phyloP scores from a whole-genome alignment of 805 yeast species.

The Saccharomycopsis oosterbeekiorum region DNA sequence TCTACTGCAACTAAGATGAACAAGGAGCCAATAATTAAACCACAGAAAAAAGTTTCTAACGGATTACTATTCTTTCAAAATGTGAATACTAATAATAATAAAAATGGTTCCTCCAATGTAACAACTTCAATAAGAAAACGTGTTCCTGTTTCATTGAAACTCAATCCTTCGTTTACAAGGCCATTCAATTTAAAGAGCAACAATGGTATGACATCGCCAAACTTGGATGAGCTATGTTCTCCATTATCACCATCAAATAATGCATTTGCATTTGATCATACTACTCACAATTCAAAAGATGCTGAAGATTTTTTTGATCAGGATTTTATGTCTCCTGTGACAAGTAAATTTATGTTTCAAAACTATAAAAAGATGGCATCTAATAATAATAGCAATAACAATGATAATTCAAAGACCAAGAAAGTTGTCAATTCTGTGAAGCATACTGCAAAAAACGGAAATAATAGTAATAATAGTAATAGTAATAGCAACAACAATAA shows the following conservation, averaged over 20 bases:
- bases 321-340: constrained; percentile 5
- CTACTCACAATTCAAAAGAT: not conserved
- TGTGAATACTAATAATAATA: not conserved
- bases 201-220: not conserved
- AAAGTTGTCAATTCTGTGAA: not conserved
- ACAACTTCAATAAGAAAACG: not conserved
- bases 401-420: not conserved
- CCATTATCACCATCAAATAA: not conserved
- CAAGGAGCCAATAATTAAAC: not conserved
- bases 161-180: not conserved
- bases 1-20: not conserved
- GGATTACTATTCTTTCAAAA: not conserved
- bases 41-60: not conserved
- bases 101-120: not conserved
- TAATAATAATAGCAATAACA: not conserved
- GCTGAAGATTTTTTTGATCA: not conserved
- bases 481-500: not conserved
- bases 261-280: not conserved
- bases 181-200: not conserved
- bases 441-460: not conserved
- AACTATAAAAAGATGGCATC: not conserved
- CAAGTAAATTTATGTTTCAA: not conserved
- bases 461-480: not conserved
- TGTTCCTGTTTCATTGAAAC: not conserved
- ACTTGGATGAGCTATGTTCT: not conserved